phyloP scores from a whole-genome alignment of 441 rosid species.

The Capsella rubella region DNA sequence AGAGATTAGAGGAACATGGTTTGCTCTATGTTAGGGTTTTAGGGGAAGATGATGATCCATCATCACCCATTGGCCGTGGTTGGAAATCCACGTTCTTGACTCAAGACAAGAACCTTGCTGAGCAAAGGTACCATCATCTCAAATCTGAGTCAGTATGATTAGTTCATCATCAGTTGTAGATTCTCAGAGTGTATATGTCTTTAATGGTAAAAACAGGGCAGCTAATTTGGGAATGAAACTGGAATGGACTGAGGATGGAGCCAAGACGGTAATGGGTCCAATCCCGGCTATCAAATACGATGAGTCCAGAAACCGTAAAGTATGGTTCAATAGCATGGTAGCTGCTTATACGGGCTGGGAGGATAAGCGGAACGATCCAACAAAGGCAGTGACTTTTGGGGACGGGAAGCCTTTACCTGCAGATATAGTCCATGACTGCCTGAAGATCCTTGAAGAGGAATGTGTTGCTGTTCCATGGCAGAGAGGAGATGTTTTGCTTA shows the following conservation, averaged over 20 bases:
- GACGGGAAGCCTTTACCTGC: slow-evolving; percentile 70
- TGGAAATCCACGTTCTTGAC: slow-evolving; percentile 97
- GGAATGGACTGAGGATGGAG: slow-evolving; percentile 81
- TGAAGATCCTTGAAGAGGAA: slow-evolving; percentile 78
- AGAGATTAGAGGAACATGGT: slow-evolving; percentile 68
- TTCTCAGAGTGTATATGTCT: background rate
- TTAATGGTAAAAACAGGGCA: slow-evolving; percentile 56
- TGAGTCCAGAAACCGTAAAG: slow-evolving; percentile 66
- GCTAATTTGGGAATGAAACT: slow-evolving; percentile 77
- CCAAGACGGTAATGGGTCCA: slow-evolving; percentile 82
- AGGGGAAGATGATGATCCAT: slow-evolving; percentile 85
- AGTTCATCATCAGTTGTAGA: background rate
- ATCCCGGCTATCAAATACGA: slow-evolving; percentile 76
- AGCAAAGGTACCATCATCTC: slow-evolving; percentile 58
- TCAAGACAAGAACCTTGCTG: slow-evolving; percentile 68
- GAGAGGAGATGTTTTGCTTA: slow-evolving; percentile 78
- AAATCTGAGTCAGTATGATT: no score
- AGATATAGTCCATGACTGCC: slow-evolving; percentile 64
- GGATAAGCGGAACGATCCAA: slow-evolving; percentile 75
- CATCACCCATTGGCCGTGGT: slow-evolving; percentile 93
- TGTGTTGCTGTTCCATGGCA: slow-evolving; percentile 80
- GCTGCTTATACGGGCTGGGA: slow-evolving; percentile 92
- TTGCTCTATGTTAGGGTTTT: slow-evolving; percentile 70
- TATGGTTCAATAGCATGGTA: slow-evolving; percentile 96
- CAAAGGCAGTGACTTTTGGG: slow-evolving; percentile 79